A percentile compares a stretch with the other conserved stretches of the same genome.
Conservation (phyloP, 2,329 filamentous ascomycete species). For the Beauveria scarabaeidicola region DNA sequence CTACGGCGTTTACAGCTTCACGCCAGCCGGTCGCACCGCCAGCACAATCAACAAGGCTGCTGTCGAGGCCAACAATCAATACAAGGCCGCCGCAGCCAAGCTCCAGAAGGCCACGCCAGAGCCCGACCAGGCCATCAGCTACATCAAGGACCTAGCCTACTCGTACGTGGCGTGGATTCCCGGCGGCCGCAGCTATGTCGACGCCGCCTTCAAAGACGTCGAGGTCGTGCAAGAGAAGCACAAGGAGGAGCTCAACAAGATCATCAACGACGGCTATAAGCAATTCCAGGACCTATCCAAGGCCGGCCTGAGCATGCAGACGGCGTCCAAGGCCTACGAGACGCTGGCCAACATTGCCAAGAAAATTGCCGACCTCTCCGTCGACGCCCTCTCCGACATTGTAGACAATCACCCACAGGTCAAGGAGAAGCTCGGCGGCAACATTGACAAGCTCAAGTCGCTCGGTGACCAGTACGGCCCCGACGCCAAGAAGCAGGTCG, state of each 20-base stretch:
- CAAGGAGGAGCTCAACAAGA: conserved; percentile 59
- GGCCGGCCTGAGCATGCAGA: conserved; percentile 52
- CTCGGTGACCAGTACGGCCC: conserved; percentile 63
- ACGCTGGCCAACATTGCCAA: conserved; percentile 54
- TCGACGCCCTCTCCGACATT: conserved; percentile 55
- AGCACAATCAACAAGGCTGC: conserved; percentile 37
- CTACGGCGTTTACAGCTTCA: conserved; percentile 35
- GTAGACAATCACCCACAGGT: conserved; percentile 65
- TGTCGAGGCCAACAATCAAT: conserved; percentile 50
- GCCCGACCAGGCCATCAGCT: conserved; percentile 57
- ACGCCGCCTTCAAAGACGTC: conserved; percentile 61
- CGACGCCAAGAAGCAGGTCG: conserved; percentile 67
- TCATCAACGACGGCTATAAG: conserved; percentile 58
- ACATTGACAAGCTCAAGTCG: conserved; percentile 59
- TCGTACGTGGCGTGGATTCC: conserved; percentile 66
- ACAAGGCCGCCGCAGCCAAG: conserved; percentile 50
- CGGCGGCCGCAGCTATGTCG: conserved; percentile 59
- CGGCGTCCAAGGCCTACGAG: conserved; percentile 51
- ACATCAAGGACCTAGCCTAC: conserved; percentile 56
- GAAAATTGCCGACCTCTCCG: conserved; percentile 52
- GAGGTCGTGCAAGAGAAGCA: conserved; percentile 61
- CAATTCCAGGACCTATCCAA: conserved; percentile 56
- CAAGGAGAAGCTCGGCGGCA: conserved; percentile 63
- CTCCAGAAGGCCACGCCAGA: conserved; percentile 55
- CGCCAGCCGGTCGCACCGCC: conserved; percentile 33